Percentiles rank a stretch among this genome's conserved stretches.
Evolutionary conservation across 148 eudicot genomes (phyloP).

Genomic region (Nepenthes mirabilis): DNA sequence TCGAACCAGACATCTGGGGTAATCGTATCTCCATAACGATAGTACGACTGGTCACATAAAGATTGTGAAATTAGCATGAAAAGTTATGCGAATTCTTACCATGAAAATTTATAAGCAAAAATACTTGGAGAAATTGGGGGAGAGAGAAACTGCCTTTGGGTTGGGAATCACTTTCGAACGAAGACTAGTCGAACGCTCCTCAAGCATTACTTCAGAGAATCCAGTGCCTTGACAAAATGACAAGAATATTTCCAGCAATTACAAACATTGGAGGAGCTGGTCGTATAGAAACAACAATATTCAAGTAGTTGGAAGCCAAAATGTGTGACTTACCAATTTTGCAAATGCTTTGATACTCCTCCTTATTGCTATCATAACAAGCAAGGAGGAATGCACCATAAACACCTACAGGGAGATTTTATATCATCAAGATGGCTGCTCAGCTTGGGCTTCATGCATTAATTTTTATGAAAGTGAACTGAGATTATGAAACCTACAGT

Average conservation of each 20-base stretch:
- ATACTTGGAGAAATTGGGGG: not conserved
- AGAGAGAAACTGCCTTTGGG: slow-evolving; percentile 48
- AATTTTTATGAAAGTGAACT: too few relatives aligned
- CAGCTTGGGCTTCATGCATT: not conserved
- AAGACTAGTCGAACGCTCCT: slow-evolving; percentile 77
- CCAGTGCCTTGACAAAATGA: slow-evolving; percentile 60
- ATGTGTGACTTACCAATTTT: slow-evolving; percentile 55
- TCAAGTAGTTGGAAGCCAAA: not conserved
- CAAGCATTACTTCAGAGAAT: slow-evolving; percentile 66
- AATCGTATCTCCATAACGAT: slow-evolving; percentile 52
- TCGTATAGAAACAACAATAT: not conserved
- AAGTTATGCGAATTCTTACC: not conserved
- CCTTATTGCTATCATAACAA: slow-evolving; percentile 77
- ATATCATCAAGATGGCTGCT: slow-evolving; percentile 5
- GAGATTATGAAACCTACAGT: too few relatives aligned
- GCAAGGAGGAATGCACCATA: slow-evolving; percentile 97
- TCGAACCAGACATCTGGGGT: slow-evolving; percentile 98
- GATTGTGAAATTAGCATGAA: not conserved
- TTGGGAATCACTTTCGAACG: slow-evolving; percentile 67
- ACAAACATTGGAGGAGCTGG: slow-evolving; percentile 12
- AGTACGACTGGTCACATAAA: slow-evolving; percentile 52
- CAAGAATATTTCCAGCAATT: slow-evolving; percentile 6
- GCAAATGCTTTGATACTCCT: slow-evolving; percentile 92
- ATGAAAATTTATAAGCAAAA: not conserved
- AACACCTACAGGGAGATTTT: slow-evolving; percentile 37